Evolutionary conservation across 148 eudicot species (phyloP).

Genomic region (Linanthus parryae): DNA sequence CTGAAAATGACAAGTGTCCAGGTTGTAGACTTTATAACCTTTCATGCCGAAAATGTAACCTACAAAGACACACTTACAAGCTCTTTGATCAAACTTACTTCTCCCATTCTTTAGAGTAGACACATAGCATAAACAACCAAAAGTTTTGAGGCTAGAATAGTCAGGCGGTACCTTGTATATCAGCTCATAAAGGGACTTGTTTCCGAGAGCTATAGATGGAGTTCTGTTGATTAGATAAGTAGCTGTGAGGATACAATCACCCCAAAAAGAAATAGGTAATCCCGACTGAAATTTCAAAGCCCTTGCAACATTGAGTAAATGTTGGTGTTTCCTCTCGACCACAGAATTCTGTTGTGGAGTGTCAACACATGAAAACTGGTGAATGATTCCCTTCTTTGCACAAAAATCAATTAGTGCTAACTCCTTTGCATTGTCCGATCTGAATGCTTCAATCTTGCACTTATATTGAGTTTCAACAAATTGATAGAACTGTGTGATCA

Average conservation of each 20-base stretch:
- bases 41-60: neutral
- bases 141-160: neutral
- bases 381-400: neutral
- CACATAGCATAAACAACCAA: neutral
- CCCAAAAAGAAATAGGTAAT: neutral
- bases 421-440: neutral
- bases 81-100: neutral
- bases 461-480: neutral
- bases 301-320: neutral
- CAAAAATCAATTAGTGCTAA: neutral
- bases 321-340: neutral
- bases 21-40: neutral
- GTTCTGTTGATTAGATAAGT: neutral
- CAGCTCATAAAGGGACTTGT: neutral
- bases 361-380: neutral
- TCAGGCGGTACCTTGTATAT: neutral
- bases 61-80: neutral
- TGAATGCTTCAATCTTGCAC: neutral
- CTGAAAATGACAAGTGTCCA: too few relatives aligned
- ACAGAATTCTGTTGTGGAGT: conserved; percentile 1
- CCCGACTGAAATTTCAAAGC: neutral
- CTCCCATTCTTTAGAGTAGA: neutral
- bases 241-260: neutral
- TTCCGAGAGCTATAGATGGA: neutral
- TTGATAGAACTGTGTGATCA: neutral